Evolutionary conservation across 1,284 basidiomycete genomes (phyloP).

Genomic region (Flammula alnicola): DNA sequence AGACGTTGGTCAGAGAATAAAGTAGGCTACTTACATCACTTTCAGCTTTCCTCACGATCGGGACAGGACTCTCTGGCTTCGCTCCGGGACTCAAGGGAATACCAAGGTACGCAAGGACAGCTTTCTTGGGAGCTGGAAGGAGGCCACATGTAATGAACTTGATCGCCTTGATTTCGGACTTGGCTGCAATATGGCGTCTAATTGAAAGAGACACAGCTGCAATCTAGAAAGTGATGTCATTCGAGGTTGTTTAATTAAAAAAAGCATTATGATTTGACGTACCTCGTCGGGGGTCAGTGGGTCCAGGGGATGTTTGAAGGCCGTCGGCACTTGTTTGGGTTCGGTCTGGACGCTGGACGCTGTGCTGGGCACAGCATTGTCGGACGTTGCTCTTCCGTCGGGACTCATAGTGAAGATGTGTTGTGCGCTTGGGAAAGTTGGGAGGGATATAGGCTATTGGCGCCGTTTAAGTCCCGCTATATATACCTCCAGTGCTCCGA

Average conservation of each 20-base stretch:
- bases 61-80: slow-evolving; percentile 51
- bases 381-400: slow-evolving; percentile 21
- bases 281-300: slow-evolving; percentile 74
- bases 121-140: slow-evolving; percentile 77
- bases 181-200: slow-evolving; percentile 61
- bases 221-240: slow-evolving; percentile 52
- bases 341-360: slow-evolving; percentile 45
- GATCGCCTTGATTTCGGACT: slow-evolving; percentile 67
- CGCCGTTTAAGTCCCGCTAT: slow-evolving; percentile 13
- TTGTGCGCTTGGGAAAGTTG: too few species aligned
- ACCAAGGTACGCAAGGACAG: slow-evolving; percentile 77
- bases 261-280: slow-evolving; percentile 13
- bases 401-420: slow-evolving; percentile 25
- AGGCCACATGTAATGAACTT: slow-evolving; percentile 76
- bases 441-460: slow-evolving; percentile 24
- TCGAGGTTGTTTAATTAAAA: slow-evolving; percentile 2
- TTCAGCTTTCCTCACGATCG: slow-evolving; percentile 74
- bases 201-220: slow-evolving; percentile 63
- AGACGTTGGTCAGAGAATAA: slow-evolving; percentile 7
- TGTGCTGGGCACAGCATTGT: slow-evolving; percentile 53
- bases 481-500: too few species aligned
- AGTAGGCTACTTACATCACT: slow-evolving; percentile 61
- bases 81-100: slow-evolving; percentile 70
- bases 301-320: slow-evolving; percentile 67
- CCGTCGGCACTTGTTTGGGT: slow-evolving; percentile 37